Percentiles rank a stretch among this genome's conserved stretches.
These are phyloP conservation scores for Boeremia lycopersici DNA, from an alignment of 2,329 filamentous ascomycete genomes.

Conservation along the genomic window DNA sequence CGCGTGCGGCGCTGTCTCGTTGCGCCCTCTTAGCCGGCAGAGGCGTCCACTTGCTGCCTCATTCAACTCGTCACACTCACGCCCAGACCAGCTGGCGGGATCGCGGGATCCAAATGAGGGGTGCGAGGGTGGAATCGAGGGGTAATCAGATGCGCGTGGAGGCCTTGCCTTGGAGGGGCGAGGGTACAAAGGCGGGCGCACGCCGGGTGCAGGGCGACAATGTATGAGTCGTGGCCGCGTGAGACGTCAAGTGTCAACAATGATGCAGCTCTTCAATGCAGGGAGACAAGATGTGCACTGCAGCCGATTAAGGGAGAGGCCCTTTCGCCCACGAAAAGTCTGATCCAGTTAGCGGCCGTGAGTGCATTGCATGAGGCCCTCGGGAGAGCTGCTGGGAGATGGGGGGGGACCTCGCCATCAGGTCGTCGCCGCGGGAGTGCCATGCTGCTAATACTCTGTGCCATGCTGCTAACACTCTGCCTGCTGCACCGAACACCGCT, in stretches of 20 bases:
- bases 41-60: constrained; percentile 29
- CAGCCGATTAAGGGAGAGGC: constrained; percentile 21
- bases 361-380: constrained; percentile 24
- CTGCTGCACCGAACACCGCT: constrained; percentile 21
- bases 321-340: constrained; percentile 26
- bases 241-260: constrained; percentile 27
- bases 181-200: not conserved
- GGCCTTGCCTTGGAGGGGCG: not conserved
- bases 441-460: constrained; percentile 2
- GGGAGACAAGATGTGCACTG: constrained; percentile 23
- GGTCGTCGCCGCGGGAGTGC: constrained; percentile 12
- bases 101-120: constrained; percentile 25
- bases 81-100: constrained; percentile 30
- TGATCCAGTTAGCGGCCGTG: constrained; percentile 26
- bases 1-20: constrained; percentile 29
- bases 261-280: constrained; percentile 24
- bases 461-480: constrained; percentile 1
- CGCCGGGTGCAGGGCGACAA: constrained; percentile 5
- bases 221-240: constrained; percentile 16
- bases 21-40: constrained; percentile 32
- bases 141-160: constrained; percentile 15
- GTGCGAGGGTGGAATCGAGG: constrained; percentile 18
- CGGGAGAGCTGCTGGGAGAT: constrained; percentile 15
- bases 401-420: constrained; percentile 11
- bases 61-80: constrained; percentile 38